A percentile compares a stretch with the other conserved stretches of the same genome.
Evolutionary conservation across 2,329 filamentous ascomycete species (phyloP).

Genomic region (Exophiala lecanii-corni): DNA sequence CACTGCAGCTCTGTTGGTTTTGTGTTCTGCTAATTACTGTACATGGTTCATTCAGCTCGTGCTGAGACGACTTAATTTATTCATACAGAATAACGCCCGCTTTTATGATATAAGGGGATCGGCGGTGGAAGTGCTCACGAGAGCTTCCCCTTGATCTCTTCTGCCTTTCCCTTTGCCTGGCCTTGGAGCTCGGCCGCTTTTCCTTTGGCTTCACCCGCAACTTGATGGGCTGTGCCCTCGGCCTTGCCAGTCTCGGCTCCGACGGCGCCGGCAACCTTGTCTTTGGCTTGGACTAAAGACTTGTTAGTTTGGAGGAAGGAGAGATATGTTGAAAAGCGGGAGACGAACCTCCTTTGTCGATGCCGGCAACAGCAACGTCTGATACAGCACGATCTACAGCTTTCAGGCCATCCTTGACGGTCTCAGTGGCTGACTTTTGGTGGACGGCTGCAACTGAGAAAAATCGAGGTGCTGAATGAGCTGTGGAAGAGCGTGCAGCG

Average conservation of each 20-base stretch:
- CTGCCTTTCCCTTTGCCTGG: conserved; percentile 33
- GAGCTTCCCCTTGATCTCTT: conserved; percentile 31
- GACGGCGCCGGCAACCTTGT: conserved; percentile 40
- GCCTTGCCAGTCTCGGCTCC: conserved; percentile 43
- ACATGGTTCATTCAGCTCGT: neutral
- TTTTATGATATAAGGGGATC: neutral
- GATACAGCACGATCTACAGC: conserved; percentile 53
- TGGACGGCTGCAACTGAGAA: conserved; percentile 50
- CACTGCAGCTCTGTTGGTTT: too few relatives aligned
- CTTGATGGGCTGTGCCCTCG: conserved; percentile 41
- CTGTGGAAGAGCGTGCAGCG: conserved; percentile 18
- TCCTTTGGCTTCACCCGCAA: conserved; percentile 35
- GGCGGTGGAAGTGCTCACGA: conserved; percentile 13
- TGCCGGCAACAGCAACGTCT: conserved; percentile 55
- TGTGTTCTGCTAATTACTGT: neutral
- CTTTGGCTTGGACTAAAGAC: conserved; percentile 46
- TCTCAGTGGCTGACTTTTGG: conserved; percentile 51
- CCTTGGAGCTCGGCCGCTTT: conserved; percentile 27
- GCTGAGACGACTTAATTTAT: neutral
- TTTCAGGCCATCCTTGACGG: conserved; percentile 56
- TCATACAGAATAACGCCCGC: conserved; percentile 1
- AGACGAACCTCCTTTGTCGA: conserved; percentile 57
- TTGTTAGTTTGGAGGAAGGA: conserved; percentile 4
- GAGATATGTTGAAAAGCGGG: too few relatives aligned
- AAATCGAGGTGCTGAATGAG: conserved; percentile 23